Evolutionary conservation across 2,329 filamentous ascomycete genomes (phyloP).

Genomic region (Geosmithia putterillii): DNA sequence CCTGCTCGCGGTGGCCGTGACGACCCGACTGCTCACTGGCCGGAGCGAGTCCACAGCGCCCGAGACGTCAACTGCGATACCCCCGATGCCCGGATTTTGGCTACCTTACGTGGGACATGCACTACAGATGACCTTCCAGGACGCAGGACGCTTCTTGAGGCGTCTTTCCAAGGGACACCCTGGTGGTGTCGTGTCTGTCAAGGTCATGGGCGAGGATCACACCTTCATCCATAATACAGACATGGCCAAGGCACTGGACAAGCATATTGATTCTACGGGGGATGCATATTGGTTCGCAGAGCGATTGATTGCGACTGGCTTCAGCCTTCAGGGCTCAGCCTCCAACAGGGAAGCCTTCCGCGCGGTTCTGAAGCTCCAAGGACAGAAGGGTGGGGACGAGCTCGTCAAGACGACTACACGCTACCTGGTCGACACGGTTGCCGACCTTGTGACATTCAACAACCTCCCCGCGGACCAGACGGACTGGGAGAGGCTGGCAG

Average conservation of each 20-base stretch:
- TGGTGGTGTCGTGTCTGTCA: conserved; percentile 21
- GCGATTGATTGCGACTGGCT: conserved; percentile 16
- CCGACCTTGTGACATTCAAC: conserved; percentile 25
- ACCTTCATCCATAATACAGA: conserved; percentile 19
- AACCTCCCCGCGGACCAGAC: conserved; percentile 21
- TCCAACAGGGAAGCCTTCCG: conserved; percentile 15
- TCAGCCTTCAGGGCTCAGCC: conserved; percentile 17
- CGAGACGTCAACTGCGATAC: conserved; percentile 2
- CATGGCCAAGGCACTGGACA: conserved; percentile 9
- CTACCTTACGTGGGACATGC: conserved; percentile 22
- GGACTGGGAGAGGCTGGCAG: conserved; percentile 23
- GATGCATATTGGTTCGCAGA: conserved; percentile 13
- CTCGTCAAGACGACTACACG: conserved; percentile 8
- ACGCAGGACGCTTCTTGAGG: conserved; percentile 14
- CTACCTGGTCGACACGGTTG: conserved; percentile 15
- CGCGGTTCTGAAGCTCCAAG: conserved; percentile 6
- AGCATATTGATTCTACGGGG: conserved; percentile 11
- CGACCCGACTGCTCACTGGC: conserved; percentile 9
- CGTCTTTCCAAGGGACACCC: conserved; percentile 16
- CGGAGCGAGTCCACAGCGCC: neutral
- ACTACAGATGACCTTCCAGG: conserved; percentile 14
- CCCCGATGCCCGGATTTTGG: conserved; percentile 17
- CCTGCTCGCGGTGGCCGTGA: conserved; percentile 11
- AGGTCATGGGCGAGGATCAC: conserved; percentile 17
- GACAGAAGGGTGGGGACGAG: conserved; percentile 10